phyloP scores from a whole-genome alignment of 192 early-diverging fungal genomes.

The Fimicolochytrium jonesii region DNA sequence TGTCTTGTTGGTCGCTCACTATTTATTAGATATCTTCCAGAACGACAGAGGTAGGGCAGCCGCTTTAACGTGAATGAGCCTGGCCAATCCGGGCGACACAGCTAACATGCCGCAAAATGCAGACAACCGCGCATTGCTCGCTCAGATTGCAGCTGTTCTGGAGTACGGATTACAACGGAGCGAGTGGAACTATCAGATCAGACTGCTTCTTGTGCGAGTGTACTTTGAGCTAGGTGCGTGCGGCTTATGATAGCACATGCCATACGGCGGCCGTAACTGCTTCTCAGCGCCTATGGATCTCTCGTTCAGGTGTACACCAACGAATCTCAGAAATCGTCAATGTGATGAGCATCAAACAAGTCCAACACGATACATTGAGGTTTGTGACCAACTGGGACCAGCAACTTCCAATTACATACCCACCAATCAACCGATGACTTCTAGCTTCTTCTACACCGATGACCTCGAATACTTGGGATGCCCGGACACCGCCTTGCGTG shows the following conservation, averaged over 20 bases:
- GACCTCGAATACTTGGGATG: constrained; percentile 51
- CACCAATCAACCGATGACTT: no score
- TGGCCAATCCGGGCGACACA: background rate
- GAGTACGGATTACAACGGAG: constrained; percentile 72
- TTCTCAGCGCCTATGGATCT: no score
- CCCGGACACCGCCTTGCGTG: constrained; percentile 43
- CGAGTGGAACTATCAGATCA: constrained; percentile 80
- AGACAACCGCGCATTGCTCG: constrained; percentile 3
- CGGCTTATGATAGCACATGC: no score
- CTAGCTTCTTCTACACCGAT: constrained; percentile 65
- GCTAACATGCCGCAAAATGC: background rate
- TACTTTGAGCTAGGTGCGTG: constrained; percentile 68
- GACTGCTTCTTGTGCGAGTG: constrained; percentile 78
- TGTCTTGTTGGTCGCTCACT: constrained; percentile 57
- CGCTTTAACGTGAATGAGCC: background rate
- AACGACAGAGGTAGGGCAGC: constrained; percentile 8
- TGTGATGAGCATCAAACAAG: constrained; percentile 82
- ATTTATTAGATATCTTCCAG: constrained; percentile 50
- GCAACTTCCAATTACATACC: background rate
- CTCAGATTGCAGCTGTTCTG: constrained; percentile 57
- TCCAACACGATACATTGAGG: constrained; percentile 86
- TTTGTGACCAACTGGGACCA: no score
- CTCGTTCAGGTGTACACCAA: background rate
- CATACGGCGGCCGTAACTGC: no score
- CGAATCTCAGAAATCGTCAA: constrained; percentile 60